Percentiles rank a stretch among this genome's conserved stretches.
phyloP scores from a whole-genome alignment of 140 eudicot genomes.

The Erigeron philadelphicus region DNA sequence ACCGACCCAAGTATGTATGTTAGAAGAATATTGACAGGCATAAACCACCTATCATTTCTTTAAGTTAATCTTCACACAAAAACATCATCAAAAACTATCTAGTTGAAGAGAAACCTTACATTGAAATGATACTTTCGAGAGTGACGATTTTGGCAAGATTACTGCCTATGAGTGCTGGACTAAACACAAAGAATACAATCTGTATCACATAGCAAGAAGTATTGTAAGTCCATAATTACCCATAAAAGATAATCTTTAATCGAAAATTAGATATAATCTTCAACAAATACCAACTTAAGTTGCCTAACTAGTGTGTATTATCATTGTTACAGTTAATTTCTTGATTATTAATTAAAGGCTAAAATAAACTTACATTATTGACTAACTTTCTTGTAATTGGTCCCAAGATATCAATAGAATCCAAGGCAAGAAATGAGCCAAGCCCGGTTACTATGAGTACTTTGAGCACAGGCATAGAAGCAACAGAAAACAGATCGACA shows the following conservation, averaged over 20 bases:
- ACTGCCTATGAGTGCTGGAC: slow-evolving; percentile 60
- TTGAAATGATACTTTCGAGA: slow-evolving; percentile 36
- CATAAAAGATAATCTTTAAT: background rate
- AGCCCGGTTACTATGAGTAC: slow-evolving; percentile 38
- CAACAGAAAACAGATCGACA: slow-evolving; percentile 39
- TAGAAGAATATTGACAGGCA: slow-evolving; percentile 60
- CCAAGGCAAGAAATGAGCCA: slow-evolving; percentile 43
- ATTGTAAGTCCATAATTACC: background rate
- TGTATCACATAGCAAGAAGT: slow-evolving; percentile 25
- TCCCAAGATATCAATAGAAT: slow-evolving; percentile 37
- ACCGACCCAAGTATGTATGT: slow-evolving; percentile 57
- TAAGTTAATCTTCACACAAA: background rate
- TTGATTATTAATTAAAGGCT: slow-evolving; percentile 3
- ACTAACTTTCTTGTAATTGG: slow-evolving; percentile 36
- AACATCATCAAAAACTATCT: background rate
- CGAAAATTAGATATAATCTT: background rate
- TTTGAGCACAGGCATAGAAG: slow-evolving; percentile 50
- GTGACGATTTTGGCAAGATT: slow-evolving; percentile 60
- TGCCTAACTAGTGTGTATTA: background rate
- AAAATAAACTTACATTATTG: slow-evolving; percentile 35
- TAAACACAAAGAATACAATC: slow-evolving; percentile 70
- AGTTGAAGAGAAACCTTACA: slow-evolving; percentile 37
- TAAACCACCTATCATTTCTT: slow-evolving; percentile 59
- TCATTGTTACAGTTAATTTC: background rate
- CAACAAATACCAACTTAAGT: background rate